These are phyloP conservation scores for Leccinum subgranulosum DNA, from an alignment of 768 basidiomycete species.

Conservation along the genomic window DNA sequence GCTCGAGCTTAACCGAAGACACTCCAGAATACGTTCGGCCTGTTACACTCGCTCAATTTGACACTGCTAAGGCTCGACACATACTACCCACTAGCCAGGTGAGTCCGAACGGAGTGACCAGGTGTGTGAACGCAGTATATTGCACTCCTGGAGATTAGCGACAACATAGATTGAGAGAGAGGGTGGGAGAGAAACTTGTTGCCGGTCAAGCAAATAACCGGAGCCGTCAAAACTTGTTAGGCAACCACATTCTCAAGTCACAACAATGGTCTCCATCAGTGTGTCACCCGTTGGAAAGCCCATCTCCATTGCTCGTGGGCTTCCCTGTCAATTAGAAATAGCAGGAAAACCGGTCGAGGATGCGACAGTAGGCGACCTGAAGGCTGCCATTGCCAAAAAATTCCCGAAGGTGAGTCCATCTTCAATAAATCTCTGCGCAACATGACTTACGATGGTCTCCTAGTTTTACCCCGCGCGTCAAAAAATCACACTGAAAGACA, in stretches of 20 bases:
- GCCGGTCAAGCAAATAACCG: neutral
- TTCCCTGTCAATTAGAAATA: constrained; percentile 53
- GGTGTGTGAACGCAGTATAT: neutral
- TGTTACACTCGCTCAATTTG: constrained; percentile 14
- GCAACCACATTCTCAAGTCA: neutral
- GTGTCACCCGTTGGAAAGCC: constrained; percentile 49
- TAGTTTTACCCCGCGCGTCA: constrained; percentile 76
- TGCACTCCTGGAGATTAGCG: neutral
- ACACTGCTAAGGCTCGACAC: neutral
- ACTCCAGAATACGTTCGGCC: constrained; percentile 17
- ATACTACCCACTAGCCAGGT: constrained; percentile 3
- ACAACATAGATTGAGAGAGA: constrained; percentile 10
- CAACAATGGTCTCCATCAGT: constrained; percentile 51
- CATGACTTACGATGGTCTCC: constrained; percentile 2
- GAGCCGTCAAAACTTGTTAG: neutral
- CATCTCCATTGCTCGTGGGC: constrained; percentile 44
- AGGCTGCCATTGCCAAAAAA: constrained; percentile 55
- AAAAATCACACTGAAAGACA: constrained; percentile 62
- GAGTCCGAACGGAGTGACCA: neutral
- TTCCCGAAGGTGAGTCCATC: constrained; percentile 43
- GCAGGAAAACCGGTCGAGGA: constrained; percentile 39
- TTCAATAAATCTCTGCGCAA: neutral
- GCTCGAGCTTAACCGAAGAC: constrained; percentile 27
- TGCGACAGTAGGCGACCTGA: constrained; percentile 67
- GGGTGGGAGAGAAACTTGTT: neutral